phyloP scores from a whole-genome alignment of 2,329 filamentous ascomycete genomes.

The Stachybotrys elegans region DNA sequence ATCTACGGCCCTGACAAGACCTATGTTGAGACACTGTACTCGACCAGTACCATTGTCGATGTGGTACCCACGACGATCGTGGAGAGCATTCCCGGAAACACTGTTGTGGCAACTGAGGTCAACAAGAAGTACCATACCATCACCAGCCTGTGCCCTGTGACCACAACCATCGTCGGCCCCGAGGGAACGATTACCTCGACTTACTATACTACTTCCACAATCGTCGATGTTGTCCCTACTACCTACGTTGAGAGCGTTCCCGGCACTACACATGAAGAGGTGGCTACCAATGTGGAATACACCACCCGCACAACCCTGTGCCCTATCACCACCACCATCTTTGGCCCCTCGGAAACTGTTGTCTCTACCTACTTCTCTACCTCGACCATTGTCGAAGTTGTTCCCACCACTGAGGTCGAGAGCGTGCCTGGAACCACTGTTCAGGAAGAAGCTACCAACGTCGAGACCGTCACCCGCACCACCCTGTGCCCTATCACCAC shows the following conservation, averaged over 20 bases:
- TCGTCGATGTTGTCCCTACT: conserved; percentile 24
- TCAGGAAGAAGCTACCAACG: conserved; percentile 15
- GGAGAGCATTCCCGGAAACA: conserved; percentile 22
- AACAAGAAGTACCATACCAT: too few relatives aligned
- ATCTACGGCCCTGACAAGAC: conserved; percentile 29
- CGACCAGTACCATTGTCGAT: conserved; percentile 20
- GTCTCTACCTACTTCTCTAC: conserved; percentile 18
- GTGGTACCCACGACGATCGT: conserved; percentile 23
- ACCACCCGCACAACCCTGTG: conserved; percentile 35
- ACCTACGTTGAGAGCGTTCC: conserved; percentile 25
- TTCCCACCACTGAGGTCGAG: too few relatives aligned
- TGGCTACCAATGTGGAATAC: conserved; percentile 17
- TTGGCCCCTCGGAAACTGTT: conserved; percentile 26
- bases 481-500: conserved; percentile 28
- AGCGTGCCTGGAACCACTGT: too few relatives aligned
- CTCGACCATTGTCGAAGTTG: conserved; percentile 20
- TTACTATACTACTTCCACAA: conserved; percentile 17
- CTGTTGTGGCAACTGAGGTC: too few relatives aligned
- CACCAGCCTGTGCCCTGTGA: conserved; percentile 29
- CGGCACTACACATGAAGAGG: conserved; percentile 8
- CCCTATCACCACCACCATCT: conserved; percentile 29
- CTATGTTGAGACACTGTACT: conserved; percentile 17
- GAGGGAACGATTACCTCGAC: conserved; percentile 24
- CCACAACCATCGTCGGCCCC: conserved; percentile 28
- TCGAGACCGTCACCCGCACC: conserved; percentile 32